Percentiles rank a stretch among this genome's conserved stretches.
Evolutionary conservation across 2,329 filamentous ascomycete genomes (phyloP).

Genomic region (Aspergillus piperis): DNA sequence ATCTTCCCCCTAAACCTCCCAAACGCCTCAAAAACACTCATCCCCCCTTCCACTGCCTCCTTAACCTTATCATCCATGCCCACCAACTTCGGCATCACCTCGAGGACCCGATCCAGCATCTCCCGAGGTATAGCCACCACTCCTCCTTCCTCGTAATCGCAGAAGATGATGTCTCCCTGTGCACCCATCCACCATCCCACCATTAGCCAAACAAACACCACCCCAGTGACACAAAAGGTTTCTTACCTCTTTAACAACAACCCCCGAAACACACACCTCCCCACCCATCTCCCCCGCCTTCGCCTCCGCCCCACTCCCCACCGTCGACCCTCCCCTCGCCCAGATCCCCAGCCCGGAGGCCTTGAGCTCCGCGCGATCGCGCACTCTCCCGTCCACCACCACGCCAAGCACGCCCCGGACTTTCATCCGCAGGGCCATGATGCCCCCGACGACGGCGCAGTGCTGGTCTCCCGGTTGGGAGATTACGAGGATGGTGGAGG

Average conservation of each 20-base stretch:
- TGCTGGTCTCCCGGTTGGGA: conserved; percentile 65
- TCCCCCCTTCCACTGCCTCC: conserved; percentile 63
- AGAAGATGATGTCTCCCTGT: conserved; percentile 68
- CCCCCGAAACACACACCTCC: conserved; percentile 41
- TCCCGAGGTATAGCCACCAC: conserved; percentile 67
- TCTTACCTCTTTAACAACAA: conserved; percentile 39
- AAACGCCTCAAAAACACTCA: conserved; percentile 67
- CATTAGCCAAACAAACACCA: not conserved
- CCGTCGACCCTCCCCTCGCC: conserved; percentile 46
- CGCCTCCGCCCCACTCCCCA: conserved; percentile 48
- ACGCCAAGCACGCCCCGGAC: conserved; percentile 61
- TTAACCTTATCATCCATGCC: conserved; percentile 63
- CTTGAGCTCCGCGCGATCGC: conserved; percentile 65
- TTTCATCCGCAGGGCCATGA: conserved; percentile 72
- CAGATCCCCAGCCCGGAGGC: conserved; percentile 58
- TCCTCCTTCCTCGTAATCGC: conserved; percentile 65
- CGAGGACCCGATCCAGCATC: conserved; percentile 61
- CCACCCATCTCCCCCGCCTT: conserved; percentile 45
- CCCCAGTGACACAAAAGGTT: not conserved
- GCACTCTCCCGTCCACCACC: conserved; percentile 67
- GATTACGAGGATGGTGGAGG: conserved; percentile 65
- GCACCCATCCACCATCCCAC: not conserved
- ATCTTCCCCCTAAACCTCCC: conserved; percentile 52
- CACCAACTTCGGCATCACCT: conserved; percentile 57
- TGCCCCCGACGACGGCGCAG: conserved; percentile 74